Evolutionary conservation across 495 filamentous ascomycete genomes (phyloP), one percentile per base, ranked within the genome.

Genomic region (Aspergillus panamensis): DNA sequence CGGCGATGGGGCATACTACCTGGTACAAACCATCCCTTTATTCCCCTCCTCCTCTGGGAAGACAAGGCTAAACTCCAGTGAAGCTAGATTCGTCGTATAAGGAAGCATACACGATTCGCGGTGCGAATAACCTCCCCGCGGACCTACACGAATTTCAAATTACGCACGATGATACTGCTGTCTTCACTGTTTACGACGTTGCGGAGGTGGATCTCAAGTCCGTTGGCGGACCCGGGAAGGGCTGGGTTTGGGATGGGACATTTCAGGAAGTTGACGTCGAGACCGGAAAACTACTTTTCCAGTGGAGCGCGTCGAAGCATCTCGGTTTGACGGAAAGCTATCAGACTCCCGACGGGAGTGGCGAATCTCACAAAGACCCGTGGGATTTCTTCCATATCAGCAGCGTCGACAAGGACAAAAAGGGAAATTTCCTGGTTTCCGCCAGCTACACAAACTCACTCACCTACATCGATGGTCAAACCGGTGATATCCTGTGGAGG

Each of bases 311-410:
- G 8, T 72, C 73, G 13, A 66, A 76, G 6, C 72, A 78, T 52
- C 63, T 69, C 57, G n/a, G 64, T 35, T 48, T 75, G 58, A 52
- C 57, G 25, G 64, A 77, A 32, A 59, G 59, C 16, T 52, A 57
- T 31, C 65, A 66, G 8, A 59, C 48, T n/a, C 57, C 47, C 25
- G 62, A 68, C 39, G 62, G 58, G 7, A 56, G 58, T 17, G 72
- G 68, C 1, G 62, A 62, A 12, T 66, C 31, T n/a, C 37, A 69
- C 39, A 53, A 62, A 7, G 8, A 52, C 2, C 69, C 77, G 0
- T 80, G 68, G 65, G 77, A 81, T 50, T 80, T 64, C 47, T 78
- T 79, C 61, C 77, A 79, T 58, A 73, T 79, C 56, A 78, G 75
- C 54, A 77, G 76, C 35, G 60, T 80, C 17, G 69, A 77, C 45